phyloP scores from a whole-genome alignment of 148 eudicot species.

The Pharnaceum exiguum region DNA sequence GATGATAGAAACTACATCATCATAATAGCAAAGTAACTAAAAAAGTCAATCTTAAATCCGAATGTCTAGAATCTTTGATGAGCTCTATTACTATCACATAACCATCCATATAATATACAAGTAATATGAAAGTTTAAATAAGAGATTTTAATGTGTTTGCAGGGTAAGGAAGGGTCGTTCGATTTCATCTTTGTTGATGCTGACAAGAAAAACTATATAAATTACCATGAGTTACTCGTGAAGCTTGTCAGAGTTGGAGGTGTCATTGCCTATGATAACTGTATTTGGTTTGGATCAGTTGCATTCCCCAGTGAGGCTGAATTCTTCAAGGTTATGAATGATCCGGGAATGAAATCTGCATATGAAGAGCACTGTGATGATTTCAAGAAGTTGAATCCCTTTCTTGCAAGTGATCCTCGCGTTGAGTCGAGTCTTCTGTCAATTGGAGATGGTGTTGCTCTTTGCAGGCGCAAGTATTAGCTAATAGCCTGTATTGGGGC shows the following conservation, averaged over 20 bases:
- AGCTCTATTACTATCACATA: no score
- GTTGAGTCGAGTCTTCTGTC: constrained; percentile 46
- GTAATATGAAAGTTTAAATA: no score
- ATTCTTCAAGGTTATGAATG: constrained; percentile 18
- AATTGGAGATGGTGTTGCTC: constrained; percentile 44
- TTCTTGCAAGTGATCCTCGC: constrained; percentile 50
- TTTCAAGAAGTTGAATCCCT: constrained; percentile 34
- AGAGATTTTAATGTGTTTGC: no score
- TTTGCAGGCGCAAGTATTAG: no score
- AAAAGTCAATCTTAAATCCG: no score
- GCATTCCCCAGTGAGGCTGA: constrained; percentile 30
- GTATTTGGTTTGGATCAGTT: constrained; percentile 43
- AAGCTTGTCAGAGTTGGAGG: constrained; percentile 55
- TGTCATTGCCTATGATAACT: constrained; percentile 53
- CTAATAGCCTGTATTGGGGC: no score
- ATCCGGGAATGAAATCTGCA: no score
- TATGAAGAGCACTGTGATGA: constrained; percentile 21
- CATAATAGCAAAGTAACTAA: no score
- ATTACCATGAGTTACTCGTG: constrained; percentile 52
- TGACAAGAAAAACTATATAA: constrained; percentile 41
- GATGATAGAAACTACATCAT: no score
- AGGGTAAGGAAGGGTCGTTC: constrained; percentile 43
- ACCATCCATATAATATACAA: no score
- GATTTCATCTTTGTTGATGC: constrained; percentile 75
- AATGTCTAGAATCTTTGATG: no score